Percentiles rank a stretch among this genome's conserved stretches.
phyloP scores from a whole-genome alignment of 352 stramenopile genomes.

The Globisporangium yorkense region DNA sequence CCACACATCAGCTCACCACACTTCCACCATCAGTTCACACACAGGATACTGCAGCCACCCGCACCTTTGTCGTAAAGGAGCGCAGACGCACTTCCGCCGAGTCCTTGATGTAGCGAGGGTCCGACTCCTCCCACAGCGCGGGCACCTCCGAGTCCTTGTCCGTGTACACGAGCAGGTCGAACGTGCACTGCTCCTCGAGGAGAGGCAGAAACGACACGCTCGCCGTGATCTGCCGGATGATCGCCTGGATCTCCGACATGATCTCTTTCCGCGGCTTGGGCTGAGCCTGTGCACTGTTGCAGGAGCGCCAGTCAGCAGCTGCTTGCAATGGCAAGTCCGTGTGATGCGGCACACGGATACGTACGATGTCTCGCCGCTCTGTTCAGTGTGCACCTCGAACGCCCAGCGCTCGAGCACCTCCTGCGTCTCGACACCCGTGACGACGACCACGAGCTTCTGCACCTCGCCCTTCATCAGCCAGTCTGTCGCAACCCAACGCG shows the following conservation, averaged over 20 bases:
- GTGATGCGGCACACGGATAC: neutral
- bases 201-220: constrained; percentile 98
- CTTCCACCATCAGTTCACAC: neutral
- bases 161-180: constrained; percentile 99
- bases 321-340: neutral
- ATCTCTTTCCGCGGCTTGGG: constrained; percentile 92
- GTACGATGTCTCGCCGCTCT: constrained; percentile 29
- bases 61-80: constrained; percentile 96
- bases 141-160: constrained; percentile 95
- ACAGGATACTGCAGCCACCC: neutral
- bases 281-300: constrained; percentile 17
- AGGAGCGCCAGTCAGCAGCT: neutral
- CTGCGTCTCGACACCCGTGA: constrained; percentile 95
- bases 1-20: constrained; percentile 7
- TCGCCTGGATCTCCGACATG: constrained; percentile 98
- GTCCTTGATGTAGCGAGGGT: constrained; percentile 97
- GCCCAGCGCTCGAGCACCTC: constrained; percentile 98
- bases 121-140: constrained; percentile 96
- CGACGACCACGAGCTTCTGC: constrained; percentile 97
- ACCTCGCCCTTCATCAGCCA: constrained; percentile 96
- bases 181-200: constrained; percentile 96
- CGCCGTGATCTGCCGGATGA: constrained; percentile 99
- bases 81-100: constrained; percentile 96
- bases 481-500: constrained; percentile 20
- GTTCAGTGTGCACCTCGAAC: constrained; percentile 93